Percentiles rank a stretch among this genome's conserved stretches.
phyloP scores from a whole-genome alignment of 768 basidiomycete genomes.

The Mycena galopus region DNA sequence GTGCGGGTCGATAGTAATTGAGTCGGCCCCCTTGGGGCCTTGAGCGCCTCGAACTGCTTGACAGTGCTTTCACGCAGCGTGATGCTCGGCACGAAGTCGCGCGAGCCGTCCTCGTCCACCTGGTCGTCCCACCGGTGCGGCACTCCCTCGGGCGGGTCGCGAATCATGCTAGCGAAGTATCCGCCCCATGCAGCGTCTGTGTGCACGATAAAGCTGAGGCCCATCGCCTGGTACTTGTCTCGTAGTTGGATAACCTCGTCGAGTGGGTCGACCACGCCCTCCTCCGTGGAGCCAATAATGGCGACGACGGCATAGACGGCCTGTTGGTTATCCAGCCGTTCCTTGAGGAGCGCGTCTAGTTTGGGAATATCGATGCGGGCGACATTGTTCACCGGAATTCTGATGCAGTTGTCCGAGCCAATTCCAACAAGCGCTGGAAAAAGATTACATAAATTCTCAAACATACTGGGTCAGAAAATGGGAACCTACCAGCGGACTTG shows the following conservation, averaged over 20 bases:
- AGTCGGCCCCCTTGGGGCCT: not conserved
- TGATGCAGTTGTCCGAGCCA: constrained; percentile 53
- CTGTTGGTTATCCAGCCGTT: constrained; percentile 44
- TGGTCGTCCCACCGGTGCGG: not conserved
- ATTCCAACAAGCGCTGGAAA: constrained; percentile 45
- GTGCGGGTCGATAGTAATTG: constrained; percentile 57
- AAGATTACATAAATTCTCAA: not conserved
- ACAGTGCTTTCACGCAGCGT: not conserved
- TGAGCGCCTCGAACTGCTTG: constrained; percentile 10
- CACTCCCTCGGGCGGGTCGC: not conserved
- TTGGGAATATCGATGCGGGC: constrained; percentile 51
- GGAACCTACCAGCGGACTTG: constrained; percentile 55
- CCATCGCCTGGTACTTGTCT: constrained; percentile 43
- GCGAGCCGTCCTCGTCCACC: not conserved
- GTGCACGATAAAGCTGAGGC: constrained; percentile 56
- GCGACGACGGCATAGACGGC: constrained; percentile 58
- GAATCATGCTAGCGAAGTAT: constrained; percentile 54
- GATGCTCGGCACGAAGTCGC: not conserved
- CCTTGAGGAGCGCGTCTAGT: constrained; percentile 43
- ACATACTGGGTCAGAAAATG: not conserved
- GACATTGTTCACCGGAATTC: constrained; percentile 50
- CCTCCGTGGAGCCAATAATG: constrained; percentile 59
- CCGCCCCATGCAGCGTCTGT: constrained; percentile 64
- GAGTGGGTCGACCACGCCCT: constrained; percentile 59
- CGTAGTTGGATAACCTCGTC: constrained; percentile 52